Base-by-base conservation (phyloP, 768 basidiomycete genomes). In the Vishniacozyma victoriae region DNA sequence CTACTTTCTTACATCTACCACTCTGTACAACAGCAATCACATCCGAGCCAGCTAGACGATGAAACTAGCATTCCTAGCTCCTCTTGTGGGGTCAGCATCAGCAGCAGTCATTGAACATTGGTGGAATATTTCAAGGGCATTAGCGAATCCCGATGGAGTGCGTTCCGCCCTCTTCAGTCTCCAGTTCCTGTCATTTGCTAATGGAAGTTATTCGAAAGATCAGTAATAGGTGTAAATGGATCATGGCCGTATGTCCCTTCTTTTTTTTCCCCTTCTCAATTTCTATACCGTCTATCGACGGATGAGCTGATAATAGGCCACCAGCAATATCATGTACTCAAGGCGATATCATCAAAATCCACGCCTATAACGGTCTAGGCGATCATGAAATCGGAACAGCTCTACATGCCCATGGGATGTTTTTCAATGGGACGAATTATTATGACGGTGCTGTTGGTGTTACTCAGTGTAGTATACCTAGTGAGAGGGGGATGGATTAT, bases 351-450 rank as follows among this genome's bases (percentile, higher is more conserved):
- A 76, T 95, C 23, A 60, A 85, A 22, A 78, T 96, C 0, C 91
- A 96, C 68, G 81, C 83, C 3, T 47, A 75, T 18, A 91, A 92
- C 71, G 79, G 78, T 1, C 70, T 93, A 48, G 60, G 61, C 2
- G 81, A 85, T 47, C 54, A 41, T 6, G 36, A 15, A 1, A 46
- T 74, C 22, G 78, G 83, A 0, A 79, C 85, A 0, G 78, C 84
- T 0, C 74, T 96, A 13, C 93, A 97, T 69, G 85, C 91, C 66
- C 92, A 96, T 73, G 93, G 93, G 54, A 88, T 95, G 85, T 90
- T 82, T 74, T 90, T 95, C 77, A 92, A 91, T 69, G 78, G 80
- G 2, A 79, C 85, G 0, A 79, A 81, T 15, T 95, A 86, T 82
- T 85, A 83, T 77, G 93, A 99, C 69, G 93, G 93, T 26, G 89